Conservation (phyloP, 2,329 filamentous ascomycete genomes). For the Aspergillus sp. region DNA sequence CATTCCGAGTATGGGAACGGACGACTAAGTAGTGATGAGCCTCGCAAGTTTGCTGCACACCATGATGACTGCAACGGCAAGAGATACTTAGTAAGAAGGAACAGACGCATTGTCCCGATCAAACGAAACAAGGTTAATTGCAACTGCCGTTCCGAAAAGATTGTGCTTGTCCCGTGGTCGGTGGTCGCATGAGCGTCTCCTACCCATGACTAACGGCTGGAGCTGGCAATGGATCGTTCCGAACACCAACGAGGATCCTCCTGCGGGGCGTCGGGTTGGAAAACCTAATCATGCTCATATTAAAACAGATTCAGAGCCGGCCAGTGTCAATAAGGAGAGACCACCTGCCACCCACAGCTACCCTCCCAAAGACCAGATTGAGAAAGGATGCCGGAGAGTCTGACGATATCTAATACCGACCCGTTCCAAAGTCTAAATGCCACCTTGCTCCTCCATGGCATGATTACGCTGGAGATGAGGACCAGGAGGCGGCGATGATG, state of each 20-base stretch:
- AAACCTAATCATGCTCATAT: conserved; percentile 6
- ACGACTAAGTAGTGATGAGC: background rate
- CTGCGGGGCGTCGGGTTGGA: conserved; percentile 11
- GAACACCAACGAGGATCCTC: conserved; percentile 12
- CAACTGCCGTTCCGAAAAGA: conserved; percentile 26
- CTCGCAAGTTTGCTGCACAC: background rate
- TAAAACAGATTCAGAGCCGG: background rate
- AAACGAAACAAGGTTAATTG: conserved; percentile 24
- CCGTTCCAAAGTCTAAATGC: conserved; percentile 5
- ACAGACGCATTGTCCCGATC: conserved; percentile 13
- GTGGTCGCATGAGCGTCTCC: conserved; percentile 2
- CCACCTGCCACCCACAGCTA: background rate
- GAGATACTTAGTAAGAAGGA: conserved; percentile 11
- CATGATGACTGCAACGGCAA: background rate
- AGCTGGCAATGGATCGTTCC: conserved; percentile 11
- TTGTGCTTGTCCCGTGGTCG: conserved; percentile 8
- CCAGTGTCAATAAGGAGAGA: background rate
- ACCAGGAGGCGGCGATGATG: too few relatives aligned
- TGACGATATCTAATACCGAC: conserved; percentile 7
- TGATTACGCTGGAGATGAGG: background rate
- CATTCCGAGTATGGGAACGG: background rate
- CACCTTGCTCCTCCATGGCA: background rate
- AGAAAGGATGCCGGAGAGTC: background rate
- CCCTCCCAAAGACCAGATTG: background rate
- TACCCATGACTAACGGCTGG: conserved; percentile 6